These are phyloP conservation scores for Aschersonia sp. DNA, from an alignment of 2,329 filamentous ascomycete genomes.

Conservation along the genomic window DNA sequence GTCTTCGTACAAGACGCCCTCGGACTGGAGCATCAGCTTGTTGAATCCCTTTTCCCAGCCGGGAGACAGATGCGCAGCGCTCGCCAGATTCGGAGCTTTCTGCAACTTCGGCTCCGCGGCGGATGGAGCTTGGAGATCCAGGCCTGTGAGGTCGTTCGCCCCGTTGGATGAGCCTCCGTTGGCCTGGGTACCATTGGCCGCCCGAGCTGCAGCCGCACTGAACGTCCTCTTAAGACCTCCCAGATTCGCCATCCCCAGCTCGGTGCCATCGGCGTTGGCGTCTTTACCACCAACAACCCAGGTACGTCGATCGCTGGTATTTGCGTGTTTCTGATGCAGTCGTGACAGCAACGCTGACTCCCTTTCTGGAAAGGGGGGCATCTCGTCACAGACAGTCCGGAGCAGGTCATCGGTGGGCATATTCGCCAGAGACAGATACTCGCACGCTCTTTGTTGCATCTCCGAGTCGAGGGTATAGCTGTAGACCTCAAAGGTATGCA, in stretches of 20 bases:
- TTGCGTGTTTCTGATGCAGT: slow-evolving; percentile 86
- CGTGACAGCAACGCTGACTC: slow-evolving; percentile 84
- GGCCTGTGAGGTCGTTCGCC: slow-evolving; percentile 58
- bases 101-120: slow-evolving; percentile 40
- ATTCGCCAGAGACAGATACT: slow-evolving; percentile 77
- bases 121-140: slow-evolving; percentile 58
- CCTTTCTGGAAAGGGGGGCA: slow-evolving; percentile 94
- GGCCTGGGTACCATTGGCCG: slow-evolving; percentile 26
- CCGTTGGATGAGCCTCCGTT: slow-evolving; percentile 28
- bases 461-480: slow-evolving; percentile 92
- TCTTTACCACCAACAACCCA: slow-evolving; percentile 98
- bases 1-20: slow-evolving; percentile 91
- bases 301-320: slow-evolving; percentile 86
- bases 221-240: slow-evolving; percentile 79
- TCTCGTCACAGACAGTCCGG: slow-evolving; percentile 90
- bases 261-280: slow-evolving; percentile 68
- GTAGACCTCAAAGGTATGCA: slow-evolving; percentile 82
- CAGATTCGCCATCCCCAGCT: slow-evolving; percentile 68
- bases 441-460: slow-evolving; percentile 88
- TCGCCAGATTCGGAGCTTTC: slow-evolving; percentile 73
- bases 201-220: slow-evolving; percentile 39
- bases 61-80: slow-evolving; percentile 81
- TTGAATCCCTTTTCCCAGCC: slow-evolving; percentile 91
- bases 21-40: slow-evolving; percentile 60
- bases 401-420: slow-evolving; percentile 83